Base-by-base conservation (phyloP, 257 asterid genomes). In the Capsicum pubescens region DNA sequence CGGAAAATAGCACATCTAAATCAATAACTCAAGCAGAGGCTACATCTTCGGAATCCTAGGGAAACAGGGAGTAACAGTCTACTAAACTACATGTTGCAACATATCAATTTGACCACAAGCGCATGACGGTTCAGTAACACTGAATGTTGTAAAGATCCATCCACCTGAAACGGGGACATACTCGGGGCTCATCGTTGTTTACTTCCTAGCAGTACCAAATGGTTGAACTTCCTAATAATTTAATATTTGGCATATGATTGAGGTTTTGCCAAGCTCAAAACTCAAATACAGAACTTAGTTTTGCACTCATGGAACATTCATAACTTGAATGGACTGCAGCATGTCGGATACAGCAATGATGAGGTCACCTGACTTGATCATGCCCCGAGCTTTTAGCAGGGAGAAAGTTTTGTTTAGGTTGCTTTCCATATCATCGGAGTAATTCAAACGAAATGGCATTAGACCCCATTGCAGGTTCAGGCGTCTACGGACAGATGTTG, bases 381-480 rank as follows among this genome's bases (percentile, higher is more conserved):
- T 95, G 83, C 98, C 99, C 67, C 98, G 90, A 67, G 98, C 95
- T 89, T 95, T 95, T 85, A 97, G 97, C 88, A 95, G 88, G 68
- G 90, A 87, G 85, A 97, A 95, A 36, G 99, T 97, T 86, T 92
- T 97, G 93, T 94, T 92, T 86, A 97, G 97, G 87, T 95, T 97
- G 91, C 84, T 97, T 79, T 97, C 99, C 97, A 97, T 95, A 57
- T 95, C 99, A 35, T 97, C 99, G 6, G 99, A 91, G 89, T 92
- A 95, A 91, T 93, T 93, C 91, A 95, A 66, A 68, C 99, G 97
- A 91, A 97, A 97, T 2, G 98, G 99, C 82, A 93, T 94, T 42
- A 97, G 88, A 77, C 99, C 99, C 99, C 98, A 95, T 76, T 97
- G 99, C 83, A 95, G 92, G 92, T 97, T 97, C 83, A 97, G 84